Base-by-base conservation (phyloP, 495 filamentous ascomycete species). In the Monascus purpureus region DNA sequence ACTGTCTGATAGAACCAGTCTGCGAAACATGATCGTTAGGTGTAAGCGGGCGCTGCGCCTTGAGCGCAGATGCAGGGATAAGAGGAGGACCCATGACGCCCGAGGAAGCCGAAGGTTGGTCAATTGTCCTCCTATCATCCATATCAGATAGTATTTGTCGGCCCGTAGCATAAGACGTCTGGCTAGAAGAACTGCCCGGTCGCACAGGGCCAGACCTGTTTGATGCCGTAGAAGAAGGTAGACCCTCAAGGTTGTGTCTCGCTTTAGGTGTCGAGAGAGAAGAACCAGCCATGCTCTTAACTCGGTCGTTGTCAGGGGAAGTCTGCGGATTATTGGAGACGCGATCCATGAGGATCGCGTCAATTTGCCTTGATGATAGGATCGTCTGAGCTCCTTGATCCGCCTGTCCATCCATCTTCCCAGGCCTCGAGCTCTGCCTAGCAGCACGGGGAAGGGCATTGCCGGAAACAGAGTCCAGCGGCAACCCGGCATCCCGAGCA, bases 11-110 rank as follows among this genome's bases (percentile, higher is more conserved):
- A 4, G 77, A 72, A 11, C 66, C 68, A 17, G 63, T 62, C 12
- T 61, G 61, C 17, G 55, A 55, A 35, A 26, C 37, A 19, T 60
- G 46, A 15, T 66, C 59, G 41, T 49, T 64, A 20, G 88, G 86
- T 2, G 88, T 93, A 25, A 73, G 69, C 18, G 87, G 83, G 31
- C 83, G 65, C 24, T 45, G 47, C 29, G 56, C 52, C 43, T 64
- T 70, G 46, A 79, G 80, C 2, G 79, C 80, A 37, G 84, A 93
- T 29, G 90, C 83, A 17, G 87, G 82, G 34, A 82, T 65, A 29
- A 76, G 45, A 6, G 90, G 88, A 25, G 90, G 90, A 0, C 83
- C 90, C 90, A 96, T 97, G 26, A 55, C 43, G 24, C 61, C 65
- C 22, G 59, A 55, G 22, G 59, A 54, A 22, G 39, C 24, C 8